A percentile compares a stretch with the other conserved stretches of the same genome.
phyloP scores from a whole-genome alignment of 1,284 basidiomycete genomes.

The Rhodotorula mucilaginosa region DNA sequence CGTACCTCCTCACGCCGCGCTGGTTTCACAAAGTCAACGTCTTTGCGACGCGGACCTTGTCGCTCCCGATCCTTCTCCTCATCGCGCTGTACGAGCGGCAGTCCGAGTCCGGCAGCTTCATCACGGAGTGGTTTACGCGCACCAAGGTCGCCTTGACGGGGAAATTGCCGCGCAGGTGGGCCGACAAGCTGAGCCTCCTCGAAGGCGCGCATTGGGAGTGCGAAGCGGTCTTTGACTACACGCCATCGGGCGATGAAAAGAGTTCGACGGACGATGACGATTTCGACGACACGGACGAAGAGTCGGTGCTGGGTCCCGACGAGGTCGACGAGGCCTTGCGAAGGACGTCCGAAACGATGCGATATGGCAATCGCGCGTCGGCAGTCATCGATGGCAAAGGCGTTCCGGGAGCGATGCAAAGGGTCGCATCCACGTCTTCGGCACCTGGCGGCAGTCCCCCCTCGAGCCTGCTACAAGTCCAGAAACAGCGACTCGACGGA shows the following conservation, averaged over 20 bases:
- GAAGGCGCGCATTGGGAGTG: slow-evolving; percentile 43
- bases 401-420: not conserved
- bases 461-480: not conserved
- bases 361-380: slow-evolving; percentile 24
- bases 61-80: slow-evolving; percentile 71
- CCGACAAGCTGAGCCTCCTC: slow-evolving; percentile 33
- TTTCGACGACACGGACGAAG: not conserved
- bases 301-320: slow-evolving; percentile 19
- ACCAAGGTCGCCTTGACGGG: slow-evolving; percentile 12
- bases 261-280: slow-evolving; percentile 19
- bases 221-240: slow-evolving; percentile 41
- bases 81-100: slow-evolving; percentile 76
- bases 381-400: slow-evolving; percentile 14
- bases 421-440: not conserved
- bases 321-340: slow-evolving; percentile 26
- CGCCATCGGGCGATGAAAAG: slow-evolving; percentile 33
- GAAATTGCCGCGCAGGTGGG: slow-evolving; percentile 25
- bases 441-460: not conserved
- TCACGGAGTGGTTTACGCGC: slow-evolving; percentile 10
- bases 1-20: slow-evolving; percentile 39
- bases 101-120: slow-evolving; percentile 9
- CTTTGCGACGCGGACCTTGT: slow-evolving; percentile 50
- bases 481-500: not conserved
- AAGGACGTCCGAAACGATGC: not conserved
- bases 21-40: slow-evolving; percentile 43